Evolutionary conservation across 768 basidiomycete genomes (phyloP), one percentile per base, ranked within the genome.

Genomic region (Suillus paluster): DNA sequence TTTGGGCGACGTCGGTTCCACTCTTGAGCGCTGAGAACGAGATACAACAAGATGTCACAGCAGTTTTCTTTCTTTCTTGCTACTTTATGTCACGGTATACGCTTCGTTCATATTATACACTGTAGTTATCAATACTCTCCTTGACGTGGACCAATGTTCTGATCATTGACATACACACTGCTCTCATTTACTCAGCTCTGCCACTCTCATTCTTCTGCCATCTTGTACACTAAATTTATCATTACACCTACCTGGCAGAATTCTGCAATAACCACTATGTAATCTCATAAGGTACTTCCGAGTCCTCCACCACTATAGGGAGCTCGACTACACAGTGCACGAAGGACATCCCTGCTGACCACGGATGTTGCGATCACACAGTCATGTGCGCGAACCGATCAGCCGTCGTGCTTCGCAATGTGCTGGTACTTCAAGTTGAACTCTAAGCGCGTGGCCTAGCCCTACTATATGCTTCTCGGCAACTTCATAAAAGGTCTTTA

Each of bases 401-500:
- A 23, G 5, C 23, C 3, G 3, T 19, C 5, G 17, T 7, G 30
- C 25, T 46, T 46, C 14, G 15, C 48, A 49, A 17, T 23, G 17
- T 23, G 27, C 9, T 23, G 6, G 11, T 55, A 38, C 34, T 39
- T 55, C n/a, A n/a, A n/a, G n/a, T n/a, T n/a, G n/a, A n/a, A n/a
- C 36, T 55, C 6, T 14, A 25, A 55, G 10, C 36, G 23, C 10
- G 36, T 54, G 17, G 17, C 23, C 38, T 57, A 30, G 30, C 4
- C 30, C 30, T 41, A 57, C 6, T 30, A 30, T 38, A 64, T 64
- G 69, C 15, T 55, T 25, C 25, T 66, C 17, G 42, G 48, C 19
- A 53, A 55, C 30, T 25, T 72, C 30, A 49, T 66, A 59, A 48
- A 57, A 60, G 61, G 36, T 8, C 19, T 56, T 50, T 54, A 34